These are phyloP conservation scores for Nicotiana sylvestris DNA, from an alignment of 257 asterid species.

Conservation along the genomic window DNA sequence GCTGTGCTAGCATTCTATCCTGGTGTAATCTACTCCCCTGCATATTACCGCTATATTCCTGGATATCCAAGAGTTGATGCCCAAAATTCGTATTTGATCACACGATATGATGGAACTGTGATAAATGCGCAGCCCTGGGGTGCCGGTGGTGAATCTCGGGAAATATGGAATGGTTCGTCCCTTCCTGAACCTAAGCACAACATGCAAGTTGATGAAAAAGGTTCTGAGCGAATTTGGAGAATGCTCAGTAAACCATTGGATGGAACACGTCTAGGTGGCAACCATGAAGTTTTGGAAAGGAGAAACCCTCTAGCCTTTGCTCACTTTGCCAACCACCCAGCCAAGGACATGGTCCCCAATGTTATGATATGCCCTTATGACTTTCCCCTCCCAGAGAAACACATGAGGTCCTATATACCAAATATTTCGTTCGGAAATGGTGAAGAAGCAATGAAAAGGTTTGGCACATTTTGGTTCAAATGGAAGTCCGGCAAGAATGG, in stretches of 20 bases:
- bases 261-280: slow-evolving; percentile 31
- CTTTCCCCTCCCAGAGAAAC: slow-evolving; percentile 59
- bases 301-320: slow-evolving; percentile 89
- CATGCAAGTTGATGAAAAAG: slow-evolving; percentile 29
- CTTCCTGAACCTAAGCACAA: slow-evolving; percentile 19
- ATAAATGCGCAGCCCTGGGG: slow-evolving; percentile 98
- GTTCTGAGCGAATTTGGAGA: slow-evolving; percentile 79
- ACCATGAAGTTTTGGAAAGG: slow-evolving; percentile 64
- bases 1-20: slow-evolving; percentile 82
- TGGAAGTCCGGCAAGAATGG: slow-evolving; percentile 44
- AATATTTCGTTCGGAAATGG: slow-evolving; percentile 74
- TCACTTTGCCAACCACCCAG: slow-evolving; percentile 90
- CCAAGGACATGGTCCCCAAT: slow-evolving; percentile 57
- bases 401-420: slow-evolving; percentile 73
- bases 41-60: slow-evolving; percentile 79
- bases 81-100: slow-evolving; percentile 77
- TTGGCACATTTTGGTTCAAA: slow-evolving; percentile 95
- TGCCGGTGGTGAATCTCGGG: slow-evolving; percentile 67
- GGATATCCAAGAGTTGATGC: slow-evolving; percentile 90
- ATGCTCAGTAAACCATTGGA: slow-evolving; percentile 76
- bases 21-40: slow-evolving; percentile 83
- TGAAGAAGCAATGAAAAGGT: slow-evolving; percentile 59
- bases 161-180: slow-evolving; percentile 58
- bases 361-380: slow-evolving; percentile 89
- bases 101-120: slow-evolving; percentile 92